Evolutionary conservation across 345 rosid species (phyloP), one percentile per base, ranked within the genome.

Genomic region (Erysimum cheiranthoides): DNA sequence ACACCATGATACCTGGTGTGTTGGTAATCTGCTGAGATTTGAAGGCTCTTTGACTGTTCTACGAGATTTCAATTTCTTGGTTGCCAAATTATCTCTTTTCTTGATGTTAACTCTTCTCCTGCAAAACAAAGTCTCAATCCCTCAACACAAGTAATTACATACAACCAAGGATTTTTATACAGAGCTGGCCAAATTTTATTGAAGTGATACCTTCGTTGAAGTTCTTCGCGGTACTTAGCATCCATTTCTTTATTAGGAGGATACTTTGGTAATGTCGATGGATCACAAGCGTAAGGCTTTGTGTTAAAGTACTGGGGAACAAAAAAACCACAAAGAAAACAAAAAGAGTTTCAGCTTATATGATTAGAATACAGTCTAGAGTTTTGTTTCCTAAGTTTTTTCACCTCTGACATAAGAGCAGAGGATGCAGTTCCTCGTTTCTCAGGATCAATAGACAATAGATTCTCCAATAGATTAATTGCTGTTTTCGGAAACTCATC

Each of bases 221-320:
- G 73, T 45, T 86, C 93, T 61, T 90, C 92, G 10, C 92, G 85
- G 51, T 67, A 71, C 80, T 87, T 90, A 62, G 89, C 96, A 82
- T 90, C 93, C 71, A 90, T 84, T 84, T 90, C 96, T 74, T 84
- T 90, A 39, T 84, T 90, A 71, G 96, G 90, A 58, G 93, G 81
- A 63, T 90, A 90, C 83, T 81, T 86, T 31, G 93, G 93, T 81
- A 90, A 80, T 71, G 77, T 82, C 32, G 89, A 88, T n/a, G 96
- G 90, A 25, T 88, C 88, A 39, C 90, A 87, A 10, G 93, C 84
- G 68, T 81, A 85, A 53, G 96, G 96, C 68, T 58, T 60, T 60
- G 89, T 83, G 58, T 57, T 82, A 79, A 88, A 88, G 78, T 86
- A 88, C 96, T 88, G 84, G 32, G 70, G 35, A 53, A 62, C 46